phyloP scores from a whole-genome alignment of 768 basidiomycete genomes.

The Suillus clintonianus region DNA sequence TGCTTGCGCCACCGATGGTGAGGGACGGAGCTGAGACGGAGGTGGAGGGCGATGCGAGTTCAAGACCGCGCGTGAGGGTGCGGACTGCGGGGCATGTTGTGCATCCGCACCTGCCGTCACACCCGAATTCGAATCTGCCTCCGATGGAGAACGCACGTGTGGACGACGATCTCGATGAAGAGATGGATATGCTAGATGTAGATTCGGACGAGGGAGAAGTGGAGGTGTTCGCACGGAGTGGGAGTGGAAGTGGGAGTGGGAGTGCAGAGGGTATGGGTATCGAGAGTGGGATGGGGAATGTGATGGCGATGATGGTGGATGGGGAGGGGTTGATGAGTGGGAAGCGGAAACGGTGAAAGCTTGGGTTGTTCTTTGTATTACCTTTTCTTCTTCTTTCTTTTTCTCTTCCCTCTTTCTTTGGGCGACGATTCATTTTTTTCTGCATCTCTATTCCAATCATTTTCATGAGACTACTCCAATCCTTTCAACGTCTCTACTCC shows the following conservation, averaged over 20 bases:
- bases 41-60: constrained; percentile 29
- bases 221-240: constrained; percentile 13
- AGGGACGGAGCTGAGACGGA: constrained; percentile 36
- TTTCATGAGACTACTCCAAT: too few relatives aligned
- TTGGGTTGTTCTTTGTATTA: too few relatives aligned
- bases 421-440: too few relatives aligned
- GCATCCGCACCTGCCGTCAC: neutral
- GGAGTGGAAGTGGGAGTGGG: constrained; percentile 8
- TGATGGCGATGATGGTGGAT: neutral
- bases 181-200: constrained; percentile 21
- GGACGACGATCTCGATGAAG: constrained; percentile 22
- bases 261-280: constrained; percentile 8
- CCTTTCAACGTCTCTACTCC: too few relatives aligned
- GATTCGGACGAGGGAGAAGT: constrained; percentile 13
- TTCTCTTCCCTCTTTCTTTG: too few relatives aligned
- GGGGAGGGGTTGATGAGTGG: constrained; percentile 10
- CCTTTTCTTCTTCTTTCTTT: too few relatives aligned
- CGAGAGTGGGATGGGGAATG: neutral
- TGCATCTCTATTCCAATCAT: too few relatives aligned
- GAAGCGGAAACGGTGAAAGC: constrained; percentile 11
- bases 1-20: constrained; percentile 13
- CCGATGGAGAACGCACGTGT: neutral
- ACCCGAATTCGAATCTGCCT: too few relatives aligned
- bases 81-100: constrained; percentile 29
- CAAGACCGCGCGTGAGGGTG: constrained; percentile 22